These are phyloP conservation scores for Globisporangium carolinianum DNA, from an alignment of 352 stramenopile species.

Conservation along the genomic window DNA sequence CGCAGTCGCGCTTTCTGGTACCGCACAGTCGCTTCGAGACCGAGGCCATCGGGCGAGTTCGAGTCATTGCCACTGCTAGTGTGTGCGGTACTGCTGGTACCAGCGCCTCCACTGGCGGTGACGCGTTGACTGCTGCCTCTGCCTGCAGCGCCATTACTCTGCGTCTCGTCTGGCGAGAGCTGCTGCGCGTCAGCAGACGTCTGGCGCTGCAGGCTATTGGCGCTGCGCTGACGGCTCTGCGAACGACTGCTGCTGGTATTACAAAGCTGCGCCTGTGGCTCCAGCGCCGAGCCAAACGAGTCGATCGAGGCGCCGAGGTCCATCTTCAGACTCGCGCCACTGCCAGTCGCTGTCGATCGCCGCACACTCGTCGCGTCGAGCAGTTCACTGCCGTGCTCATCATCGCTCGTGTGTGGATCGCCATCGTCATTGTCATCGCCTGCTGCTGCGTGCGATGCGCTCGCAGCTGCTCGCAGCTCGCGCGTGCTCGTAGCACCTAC, in stretches of 20 bases:
- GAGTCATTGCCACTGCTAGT: neutral
- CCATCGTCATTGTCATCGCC: neutral
- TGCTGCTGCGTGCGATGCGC: neutral
- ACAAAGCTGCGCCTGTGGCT: neutral
- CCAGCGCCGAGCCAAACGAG: conserved; percentile 19
- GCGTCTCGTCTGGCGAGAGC: neutral
- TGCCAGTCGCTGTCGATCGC: conserved; percentile 2
- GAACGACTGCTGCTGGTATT: neutral
- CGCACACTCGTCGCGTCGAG: neutral
- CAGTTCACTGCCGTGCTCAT: conserved; percentile 2
- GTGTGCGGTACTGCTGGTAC: neutral
- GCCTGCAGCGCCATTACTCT: neutral
- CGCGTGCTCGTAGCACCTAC: neutral
- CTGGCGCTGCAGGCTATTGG: neutral
- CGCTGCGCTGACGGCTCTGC: neutral
- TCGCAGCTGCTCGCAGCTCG: neutral
- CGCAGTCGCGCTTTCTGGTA: conserved; percentile 72
- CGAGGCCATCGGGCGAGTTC: conserved; percentile 27
- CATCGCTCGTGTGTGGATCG: neutral
- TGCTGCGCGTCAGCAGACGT: neutral
- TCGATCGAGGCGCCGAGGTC: conserved; percentile 52
- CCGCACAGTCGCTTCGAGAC: conserved; percentile 51
- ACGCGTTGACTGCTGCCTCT: neutral
- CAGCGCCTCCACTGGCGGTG: neutral
- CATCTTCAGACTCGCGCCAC: conserved; percentile 19